Evolutionary conservation across 2,329 filamentous ascomycete genomes (phyloP), one percentile per base, ranked within the genome.

Genomic region (Ascochyta pisi): DNA sequence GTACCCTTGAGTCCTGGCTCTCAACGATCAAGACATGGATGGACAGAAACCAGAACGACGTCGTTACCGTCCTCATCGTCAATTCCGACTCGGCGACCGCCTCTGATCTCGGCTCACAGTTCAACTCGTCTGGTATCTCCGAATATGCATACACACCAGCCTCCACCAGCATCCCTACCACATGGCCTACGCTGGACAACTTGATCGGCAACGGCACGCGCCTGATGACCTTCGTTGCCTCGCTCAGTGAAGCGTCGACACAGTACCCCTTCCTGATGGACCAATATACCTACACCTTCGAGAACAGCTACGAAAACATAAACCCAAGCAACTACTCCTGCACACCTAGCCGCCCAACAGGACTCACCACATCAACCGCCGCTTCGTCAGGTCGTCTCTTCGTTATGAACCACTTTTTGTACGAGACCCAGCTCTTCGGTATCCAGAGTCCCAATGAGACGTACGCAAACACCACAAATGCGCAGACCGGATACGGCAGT

Each of bases 351-450:
- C 86, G 91, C 0, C 91, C 91, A 0, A 75, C 81, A 0, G 73
- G 75, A 6, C 76, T 87, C 31, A 72, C 75, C 22, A 67, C 82
- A 15, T 67, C 79, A 1, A 57, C 71, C 4, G 60, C 71, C 1
- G 89, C 88, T 1, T 69, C 89, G 24, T 69, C 79, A 0, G 84
- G 84, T 63, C 82, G 86, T 65, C 82, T 95, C 72, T 86, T 90
- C 24, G 79, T 95, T 9, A 82, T 91, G 79, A 95, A 95, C 80
- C 91, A 95, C 78, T 94, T 95, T 79, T 82, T 89, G 49, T 87
- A 93, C 78, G 77, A 81, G 54, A 76, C 70, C 5, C 70, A 86
- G 22, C 71, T 79, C 1, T 73, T 77, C 48, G 71, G 71, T 19
- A 74, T 77, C 35, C 66, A 75, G 58, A 66, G 62, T 27, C 74